Conservation (phyloP, 257 asterid species). For the Scutellaria baicalensis region DNA sequence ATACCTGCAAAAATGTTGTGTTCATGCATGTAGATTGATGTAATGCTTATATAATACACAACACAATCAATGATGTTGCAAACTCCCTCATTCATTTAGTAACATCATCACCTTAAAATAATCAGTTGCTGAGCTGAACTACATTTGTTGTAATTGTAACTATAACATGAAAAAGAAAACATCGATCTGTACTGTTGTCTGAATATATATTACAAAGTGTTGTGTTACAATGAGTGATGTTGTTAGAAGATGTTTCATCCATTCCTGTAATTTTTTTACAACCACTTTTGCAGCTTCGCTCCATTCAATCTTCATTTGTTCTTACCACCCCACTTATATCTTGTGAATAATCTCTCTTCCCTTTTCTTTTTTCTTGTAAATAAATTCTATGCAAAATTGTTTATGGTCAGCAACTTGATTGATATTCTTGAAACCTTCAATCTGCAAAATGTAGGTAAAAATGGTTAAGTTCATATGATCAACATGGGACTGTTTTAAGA, state of each 20-base stretch:
- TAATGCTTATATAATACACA: too few species aligned
- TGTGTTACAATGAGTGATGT: constrained; percentile 2
- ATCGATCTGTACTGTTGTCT: constrained; percentile 2
- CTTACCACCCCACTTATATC: not conserved
- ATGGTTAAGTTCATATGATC: not conserved
- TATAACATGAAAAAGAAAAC: not conserved
- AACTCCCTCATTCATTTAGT: not conserved
- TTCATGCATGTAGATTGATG: too few species aligned
- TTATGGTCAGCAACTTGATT: not conserved
- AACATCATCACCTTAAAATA: not conserved
- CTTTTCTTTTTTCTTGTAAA: not conserved
- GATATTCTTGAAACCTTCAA: not conserved
- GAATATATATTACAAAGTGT: not conserved
- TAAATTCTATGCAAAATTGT: not conserved
- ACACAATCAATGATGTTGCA: not conserved
- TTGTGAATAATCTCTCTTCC: not conserved
- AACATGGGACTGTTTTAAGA: not conserved
- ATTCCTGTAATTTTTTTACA: not conserved
- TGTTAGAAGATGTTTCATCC: not conserved
- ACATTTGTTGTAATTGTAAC: constrained; percentile 6
- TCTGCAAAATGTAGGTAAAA: constrained; percentile 18
- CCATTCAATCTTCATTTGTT: not conserved
- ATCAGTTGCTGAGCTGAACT: constrained; percentile 1
- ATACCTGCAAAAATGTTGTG: too few species aligned
- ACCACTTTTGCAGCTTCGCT: not conserved